Evolutionary conservation across 1,284 basidiomycete species (phyloP), one percentile per base, ranked within the genome.

Genomic region (Boletus sp.): DNA sequence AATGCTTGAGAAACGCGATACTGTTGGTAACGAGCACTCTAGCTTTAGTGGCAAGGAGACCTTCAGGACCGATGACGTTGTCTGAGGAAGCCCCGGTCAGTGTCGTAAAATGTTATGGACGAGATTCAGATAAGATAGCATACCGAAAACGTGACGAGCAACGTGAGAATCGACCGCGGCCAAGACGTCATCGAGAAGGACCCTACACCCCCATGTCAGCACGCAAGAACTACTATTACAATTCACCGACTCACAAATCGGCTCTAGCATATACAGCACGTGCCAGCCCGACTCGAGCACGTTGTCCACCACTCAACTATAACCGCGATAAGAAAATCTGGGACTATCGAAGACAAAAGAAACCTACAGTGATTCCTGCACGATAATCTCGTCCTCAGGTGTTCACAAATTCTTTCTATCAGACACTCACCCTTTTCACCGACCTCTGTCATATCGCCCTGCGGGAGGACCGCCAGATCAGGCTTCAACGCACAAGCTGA

Each of bases 11-110:
- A 70, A 91, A 96, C 18, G 93, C 84, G 43, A 98, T 88, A 48
- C 89, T 89, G 74, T 98, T 96, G 22, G 94, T 96, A 58, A 96
- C 92, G 4, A 98, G 77, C 52, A 98, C 82, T 29, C 96, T 82
- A 7, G 94, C 94, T 74, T 96, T 96, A 43, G 84, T 83, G 18
- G 89, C 83, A 33, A 98, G 84, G 3, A 98, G 69, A 57, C 96
- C 96, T 54, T 85, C 77, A 2, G 95, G 94, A 3, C 96, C 96
- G 59, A 98, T 90, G 36, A 98, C 93, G 49, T 92, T 80, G 66
- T 96, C 93, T 87, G 74, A 2, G 45, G 22, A 1, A 4, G 27
- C 7, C 0, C 7, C 1, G 7, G 41, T 16, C 1, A 11, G 35
- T 12, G 39, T 65, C n/a, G 62, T 50, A 48, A 1, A 12, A 33